Evolutionary conservation across 148 eudicot species (phyloP), one percentile per base, ranked within the genome.

Genomic region (Tetragonia tetragonoides): DNA sequence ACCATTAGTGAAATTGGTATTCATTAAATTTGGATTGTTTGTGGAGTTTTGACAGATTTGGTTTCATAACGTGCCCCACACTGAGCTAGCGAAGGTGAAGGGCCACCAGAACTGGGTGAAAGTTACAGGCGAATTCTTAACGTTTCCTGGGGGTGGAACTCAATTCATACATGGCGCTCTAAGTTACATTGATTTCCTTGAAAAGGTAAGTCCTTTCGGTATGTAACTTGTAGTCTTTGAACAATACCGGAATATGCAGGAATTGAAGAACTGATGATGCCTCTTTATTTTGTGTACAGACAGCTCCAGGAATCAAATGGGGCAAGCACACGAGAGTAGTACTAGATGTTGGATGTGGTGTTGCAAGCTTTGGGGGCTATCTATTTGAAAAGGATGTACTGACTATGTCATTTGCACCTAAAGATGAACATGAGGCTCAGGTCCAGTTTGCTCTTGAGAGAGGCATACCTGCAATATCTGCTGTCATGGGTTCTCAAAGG

Each of bases 61-160:
- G 98, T 93, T 87, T 75, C 84, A 84, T 62, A 93, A 93, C 79
- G 92, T 91, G 59, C 97, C 95, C 53, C 97, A 91, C 78, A 74
- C 87, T 23, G 73, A 37, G 87, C 86, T 91, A 73, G 98, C 95
- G 73, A 83, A 91, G 70, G 85, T 86, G 62, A 93, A 93, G 78
- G 93, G 98, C 44, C 92, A 93, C 72, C 95, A 93, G 49, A 93
- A 93, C 80, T 91, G 98, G 96, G 90, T 93, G 40, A 89, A 91
- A 83, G 77, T 89, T 69, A 57, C 88, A 6, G 93, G 95, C 23
- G 93, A 91, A 68, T 89, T 82, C 77, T 81, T 93, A 39, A 87
- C 90, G 11, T 93, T 91, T 78, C 96, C 93, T 0, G 98, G 95
- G 10, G 98, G 98, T 70, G 98, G 98, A 60, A 93, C 98, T 28